These are phyloP conservation scores for Starmerella apicola DNA, from an alignment of 805 yeast genomes.

Conservation along the genomic window DNA sequence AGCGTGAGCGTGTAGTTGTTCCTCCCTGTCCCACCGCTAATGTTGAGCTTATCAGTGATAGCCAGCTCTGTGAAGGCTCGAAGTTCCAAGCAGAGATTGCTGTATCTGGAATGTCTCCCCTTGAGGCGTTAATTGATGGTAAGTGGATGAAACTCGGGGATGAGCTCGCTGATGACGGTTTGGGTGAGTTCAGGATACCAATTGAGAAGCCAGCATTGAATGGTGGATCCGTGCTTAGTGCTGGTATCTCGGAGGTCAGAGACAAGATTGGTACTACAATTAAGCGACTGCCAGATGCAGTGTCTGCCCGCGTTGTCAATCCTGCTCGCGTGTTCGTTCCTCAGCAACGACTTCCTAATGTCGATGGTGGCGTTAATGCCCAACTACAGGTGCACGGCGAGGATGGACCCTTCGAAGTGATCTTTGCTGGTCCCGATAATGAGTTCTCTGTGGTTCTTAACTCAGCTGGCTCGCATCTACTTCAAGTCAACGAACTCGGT, in stretches of 20 bases:
- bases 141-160: constrained; percentile 11
- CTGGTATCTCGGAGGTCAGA: background rate
- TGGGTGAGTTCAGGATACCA: background rate
- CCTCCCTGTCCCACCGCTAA: constrained; percentile 69
- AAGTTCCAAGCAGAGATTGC: constrained; percentile 40
- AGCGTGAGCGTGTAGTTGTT: constrained; percentile 40
- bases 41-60: constrained; percentile 31
- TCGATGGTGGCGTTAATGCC: constrained; percentile 1
- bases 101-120: constrained; percentile 69
- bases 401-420: constrained; percentile 40
- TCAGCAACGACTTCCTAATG: constrained; percentile 1
- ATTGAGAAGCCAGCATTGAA: background rate
- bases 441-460: background rate
- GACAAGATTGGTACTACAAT: background rate
- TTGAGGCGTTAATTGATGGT: constrained; percentile 33
- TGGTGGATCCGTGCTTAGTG: background rate
- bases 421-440: constrained; percentile 12
- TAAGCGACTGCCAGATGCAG: background rate
- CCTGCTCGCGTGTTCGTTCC: background rate
- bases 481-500: constrained; percentile 40
- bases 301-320: background rate
- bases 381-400: constrained; percentile 15
- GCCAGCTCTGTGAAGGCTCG: constrained; percentile 44
- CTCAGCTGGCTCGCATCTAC: background rate
- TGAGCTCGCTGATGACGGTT: constrained; percentile 3